phyloP scores from a whole-genome alignment of 176 grass and related monocot species.

The Chrysopogon serrulatus region DNA sequence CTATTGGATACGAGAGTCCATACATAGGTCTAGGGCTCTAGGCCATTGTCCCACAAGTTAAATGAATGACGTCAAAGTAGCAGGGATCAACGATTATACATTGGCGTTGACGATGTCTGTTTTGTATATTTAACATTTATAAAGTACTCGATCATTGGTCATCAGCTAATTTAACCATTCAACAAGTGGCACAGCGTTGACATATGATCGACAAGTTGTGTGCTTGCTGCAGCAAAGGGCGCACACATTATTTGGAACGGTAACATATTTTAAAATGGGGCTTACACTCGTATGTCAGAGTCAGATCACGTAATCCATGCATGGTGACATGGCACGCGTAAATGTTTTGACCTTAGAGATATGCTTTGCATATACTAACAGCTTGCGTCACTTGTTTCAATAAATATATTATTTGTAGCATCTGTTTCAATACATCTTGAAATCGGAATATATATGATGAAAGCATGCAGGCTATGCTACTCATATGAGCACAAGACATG shows the following conservation, averaged over 20 bases:
- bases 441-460: too few relatives aligned
- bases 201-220: background rate
- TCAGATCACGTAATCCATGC: background rate
- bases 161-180: background rate
- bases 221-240: conserved; percentile 11
- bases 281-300: background rate
- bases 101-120: background rate
- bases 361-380: background rate
- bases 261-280: background rate
- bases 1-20: background rate
- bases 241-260: background rate
- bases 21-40: background rate
- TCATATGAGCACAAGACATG: too few relatives aligned
- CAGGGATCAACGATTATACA: background rate
- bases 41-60: conserved; percentile 5
- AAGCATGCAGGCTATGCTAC: too few relatives aligned
- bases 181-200: conserved; percentile 3
- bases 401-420: too few relatives aligned
- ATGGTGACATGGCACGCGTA: background rate
- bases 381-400: too few relatives aligned
- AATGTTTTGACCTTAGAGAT: background rate
- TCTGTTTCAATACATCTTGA: too few relatives aligned
- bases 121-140: background rate
- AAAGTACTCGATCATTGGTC: background rate
- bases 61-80: background rate